Evolutionary conservation across 2,329 filamentous ascomycete genomes (phyloP).

Genomic region (Lachnellula willkommii): DNA sequence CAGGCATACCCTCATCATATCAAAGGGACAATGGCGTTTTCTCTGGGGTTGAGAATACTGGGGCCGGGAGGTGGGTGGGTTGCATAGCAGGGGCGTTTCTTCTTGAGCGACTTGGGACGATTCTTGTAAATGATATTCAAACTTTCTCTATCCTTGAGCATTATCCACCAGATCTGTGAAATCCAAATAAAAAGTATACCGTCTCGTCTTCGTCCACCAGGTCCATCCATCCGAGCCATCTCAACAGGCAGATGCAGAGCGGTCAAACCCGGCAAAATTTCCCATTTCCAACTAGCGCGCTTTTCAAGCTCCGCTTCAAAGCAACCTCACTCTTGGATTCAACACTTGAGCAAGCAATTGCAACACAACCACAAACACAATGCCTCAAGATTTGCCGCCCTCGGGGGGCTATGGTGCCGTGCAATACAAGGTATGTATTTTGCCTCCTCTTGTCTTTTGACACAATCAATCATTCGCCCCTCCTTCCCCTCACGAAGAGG

Average conservation of each 20-base stretch:
- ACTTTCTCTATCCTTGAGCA: too few species aligned
- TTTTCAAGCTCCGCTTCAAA: background rate
- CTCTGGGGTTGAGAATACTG: background rate
- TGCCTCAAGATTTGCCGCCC: conserved; percentile 98
- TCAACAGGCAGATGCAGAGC: background rate
- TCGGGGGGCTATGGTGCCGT: conserved; percentile 89
- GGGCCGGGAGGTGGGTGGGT: background rate
- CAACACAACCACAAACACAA: conserved; percentile 40
- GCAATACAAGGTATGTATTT: conserved; percentile 78
- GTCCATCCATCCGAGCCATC: too few species aligned
- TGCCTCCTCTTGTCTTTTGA: background rate
- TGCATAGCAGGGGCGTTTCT: conserved; percentile 5
- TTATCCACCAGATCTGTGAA: too few species aligned
- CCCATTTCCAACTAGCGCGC: background rate
- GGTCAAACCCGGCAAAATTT: background rate
- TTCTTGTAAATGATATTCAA: background rate
- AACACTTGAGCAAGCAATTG: background rate
- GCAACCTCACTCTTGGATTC: background rate
- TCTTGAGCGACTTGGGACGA: background rate
- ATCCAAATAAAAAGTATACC: too few species aligned
- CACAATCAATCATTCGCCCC: background rate
- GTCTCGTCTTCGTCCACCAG: too few species aligned
- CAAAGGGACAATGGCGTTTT: background rate
- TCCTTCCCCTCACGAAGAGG: background rate
- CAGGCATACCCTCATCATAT: background rate